Evolutionary conservation across 1,284 basidiomycete genomes (phyloP).

Genomic region (Sporisorium scitamineum): DNA sequence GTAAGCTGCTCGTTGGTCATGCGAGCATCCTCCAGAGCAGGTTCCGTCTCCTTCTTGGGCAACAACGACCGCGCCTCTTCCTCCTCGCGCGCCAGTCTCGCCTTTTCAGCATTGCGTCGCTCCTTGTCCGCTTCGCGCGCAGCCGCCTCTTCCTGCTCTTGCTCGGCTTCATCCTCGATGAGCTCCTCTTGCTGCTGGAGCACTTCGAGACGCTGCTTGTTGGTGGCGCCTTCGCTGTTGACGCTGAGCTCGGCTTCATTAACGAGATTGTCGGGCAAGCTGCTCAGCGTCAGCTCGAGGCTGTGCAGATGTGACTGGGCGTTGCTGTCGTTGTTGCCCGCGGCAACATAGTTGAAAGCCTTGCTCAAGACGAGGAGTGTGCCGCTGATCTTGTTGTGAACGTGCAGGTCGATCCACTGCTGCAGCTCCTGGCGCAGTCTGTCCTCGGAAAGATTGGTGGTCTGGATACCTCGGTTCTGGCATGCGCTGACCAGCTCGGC

Average conservation of each 20-base stretch:
- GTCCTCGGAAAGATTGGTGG: conserved; percentile 76
- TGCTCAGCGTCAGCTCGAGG: conserved; percentile 89
- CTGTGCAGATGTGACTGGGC: conserved; percentile 75
- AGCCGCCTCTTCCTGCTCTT: conserved; percentile 91
- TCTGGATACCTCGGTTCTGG: conserved; percentile 92
- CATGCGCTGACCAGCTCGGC: conserved; percentile 91
- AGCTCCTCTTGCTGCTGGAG: conserved; percentile 98
- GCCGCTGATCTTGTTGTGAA: conserved; percentile 86
- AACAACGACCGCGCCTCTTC: conserved; percentile 59
- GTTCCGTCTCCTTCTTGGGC: conserved; percentile 55
- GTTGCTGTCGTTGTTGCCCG: conserved; percentile 41
- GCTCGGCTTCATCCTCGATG: conserved; percentile 98
- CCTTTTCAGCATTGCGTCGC: conserved; percentile 74
- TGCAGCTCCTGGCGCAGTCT: conserved; percentile 84
- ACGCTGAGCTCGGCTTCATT: conserved; percentile 97
- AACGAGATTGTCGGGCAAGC: conserved; percentile 92
- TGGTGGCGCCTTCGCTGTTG: conserved; percentile 89
- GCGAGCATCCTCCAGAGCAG: conserved; percentile 75
- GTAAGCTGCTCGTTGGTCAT: conserved; percentile 98
- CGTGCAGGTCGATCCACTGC: conserved; percentile 93
- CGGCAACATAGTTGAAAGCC: conserved; percentile 84
- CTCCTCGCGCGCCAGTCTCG: conserved; percentile 55
- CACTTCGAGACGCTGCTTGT: conserved; percentile 98
- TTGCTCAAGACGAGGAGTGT: conserved; percentile 91
- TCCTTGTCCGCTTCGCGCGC: conserved; percentile 86